Conservation (phyloP, 768 basidiomycete species). For the Suillus tomentosus region DNA sequence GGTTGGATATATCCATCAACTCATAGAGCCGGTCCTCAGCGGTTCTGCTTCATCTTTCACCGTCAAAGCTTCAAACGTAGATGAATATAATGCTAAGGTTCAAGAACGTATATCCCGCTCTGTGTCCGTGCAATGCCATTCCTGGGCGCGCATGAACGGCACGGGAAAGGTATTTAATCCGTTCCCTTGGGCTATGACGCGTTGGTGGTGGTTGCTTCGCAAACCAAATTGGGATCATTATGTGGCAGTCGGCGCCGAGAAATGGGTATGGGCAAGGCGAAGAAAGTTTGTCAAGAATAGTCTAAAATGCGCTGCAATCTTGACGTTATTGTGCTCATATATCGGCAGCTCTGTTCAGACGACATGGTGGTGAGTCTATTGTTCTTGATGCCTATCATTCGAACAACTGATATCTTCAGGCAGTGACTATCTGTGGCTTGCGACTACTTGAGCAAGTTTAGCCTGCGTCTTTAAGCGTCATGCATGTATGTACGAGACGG, state of each 20-base stretch:
- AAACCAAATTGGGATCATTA: constrained; percentile 39
- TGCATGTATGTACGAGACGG: not conserved
- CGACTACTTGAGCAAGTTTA: not conserved
- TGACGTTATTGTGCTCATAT: constrained; percentile 14
- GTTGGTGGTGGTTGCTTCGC: constrained; percentile 40
- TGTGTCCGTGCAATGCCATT: constrained; percentile 35
- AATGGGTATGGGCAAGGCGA: constrained; percentile 30
- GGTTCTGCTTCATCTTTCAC: constrained; percentile 26
- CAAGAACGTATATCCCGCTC: constrained; percentile 22
- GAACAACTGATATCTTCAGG: not conserved
- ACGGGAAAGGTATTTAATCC: constrained; percentile 40
- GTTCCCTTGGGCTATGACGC: constrained; percentile 40
- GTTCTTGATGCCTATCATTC: not conserved
- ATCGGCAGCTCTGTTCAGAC: constrained; percentile 7
- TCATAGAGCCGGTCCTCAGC: constrained; percentile 31
- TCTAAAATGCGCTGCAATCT: constrained; percentile 12
- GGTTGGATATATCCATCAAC: constrained; percentile 32
- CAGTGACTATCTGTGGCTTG: not conserved
- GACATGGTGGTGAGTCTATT: not conserved
- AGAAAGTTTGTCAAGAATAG: constrained; percentile 7
- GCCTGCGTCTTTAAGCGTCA: not conserved
- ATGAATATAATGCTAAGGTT: constrained; percentile 28
- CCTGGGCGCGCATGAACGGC: constrained; percentile 43
- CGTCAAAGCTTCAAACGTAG: constrained; percentile 24
- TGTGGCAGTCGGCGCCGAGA: constrained; percentile 38